Conservation (phyloP, 2,329 filamentous ascomycete genomes). For the Colletotrichum tropicicola region DNA sequence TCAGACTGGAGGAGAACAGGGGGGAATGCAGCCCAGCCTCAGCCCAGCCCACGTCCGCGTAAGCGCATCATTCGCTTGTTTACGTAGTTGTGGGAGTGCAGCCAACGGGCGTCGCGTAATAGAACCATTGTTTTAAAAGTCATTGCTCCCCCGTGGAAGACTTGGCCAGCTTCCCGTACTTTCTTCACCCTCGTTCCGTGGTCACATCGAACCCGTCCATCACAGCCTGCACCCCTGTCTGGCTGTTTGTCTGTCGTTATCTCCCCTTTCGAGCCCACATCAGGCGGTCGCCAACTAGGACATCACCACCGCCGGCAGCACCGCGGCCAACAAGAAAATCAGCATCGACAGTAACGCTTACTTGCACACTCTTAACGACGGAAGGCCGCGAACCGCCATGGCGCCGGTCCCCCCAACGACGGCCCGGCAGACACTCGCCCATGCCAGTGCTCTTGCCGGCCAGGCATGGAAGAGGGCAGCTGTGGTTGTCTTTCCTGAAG, state of each 20-base stretch:
- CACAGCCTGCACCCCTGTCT: no score
- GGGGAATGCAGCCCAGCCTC: slow-evolving; percentile 28
- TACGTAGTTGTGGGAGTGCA: slow-evolving; percentile 5
- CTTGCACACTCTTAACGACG: not conserved
- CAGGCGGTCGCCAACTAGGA: no score
- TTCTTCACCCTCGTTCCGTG: no score
- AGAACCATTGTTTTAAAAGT: slow-evolving; percentile 1
- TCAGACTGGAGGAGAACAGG: slow-evolving; percentile 3
- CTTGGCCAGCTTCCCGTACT: no score
- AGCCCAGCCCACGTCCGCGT: slow-evolving; percentile 27
- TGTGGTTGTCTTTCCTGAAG: slow-evolving; percentile 3
- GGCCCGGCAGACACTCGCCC: slow-evolving; percentile 22
- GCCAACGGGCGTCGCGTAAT: not conserved
- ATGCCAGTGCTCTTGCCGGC: slow-evolving; percentile 4
- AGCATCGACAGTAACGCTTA: not conserved
- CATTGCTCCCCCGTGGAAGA: not conserved
- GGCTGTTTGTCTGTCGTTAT: no score
- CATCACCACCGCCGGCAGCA: no score
- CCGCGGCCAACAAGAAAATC: not conserved
- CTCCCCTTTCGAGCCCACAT: no score
- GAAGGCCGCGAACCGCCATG: not conserved
- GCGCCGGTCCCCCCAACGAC: slow-evolving; percentile 21
- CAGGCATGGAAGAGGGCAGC: slow-evolving; percentile 15
- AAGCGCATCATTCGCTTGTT: slow-evolving; percentile 23
- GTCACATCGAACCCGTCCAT: no score